A percentile compares a stretch with the other conserved stretches of the same genome.
phyloP scores from a whole-genome alignment of 495 filamentous ascomycete genomes.

The Daldinia caldariorum region DNA sequence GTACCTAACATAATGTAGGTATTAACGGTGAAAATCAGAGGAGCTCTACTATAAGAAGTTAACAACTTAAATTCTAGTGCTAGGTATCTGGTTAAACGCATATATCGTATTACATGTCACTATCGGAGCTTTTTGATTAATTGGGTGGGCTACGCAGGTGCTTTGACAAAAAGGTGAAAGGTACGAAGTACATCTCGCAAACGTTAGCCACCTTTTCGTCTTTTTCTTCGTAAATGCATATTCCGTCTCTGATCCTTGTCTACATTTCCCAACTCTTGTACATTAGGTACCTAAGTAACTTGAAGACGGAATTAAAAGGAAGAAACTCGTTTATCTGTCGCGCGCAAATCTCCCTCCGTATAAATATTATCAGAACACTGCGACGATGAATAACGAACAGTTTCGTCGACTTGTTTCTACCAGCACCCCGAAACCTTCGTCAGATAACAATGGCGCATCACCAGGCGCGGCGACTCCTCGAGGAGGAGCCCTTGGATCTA shows the following conservation, averaged over 20 bases:
- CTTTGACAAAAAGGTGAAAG: neutral
- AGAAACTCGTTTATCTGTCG: neutral
- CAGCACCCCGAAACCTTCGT: constrained; percentile 52
- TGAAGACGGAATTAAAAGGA: neutral
- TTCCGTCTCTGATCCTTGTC: neutral
- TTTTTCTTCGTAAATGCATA: neutral
- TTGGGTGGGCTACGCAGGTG: no score
- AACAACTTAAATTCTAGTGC: no score
- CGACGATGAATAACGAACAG: constrained; percentile 91
- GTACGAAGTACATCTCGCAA: neutral
- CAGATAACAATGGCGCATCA: constrained; percentile 52
- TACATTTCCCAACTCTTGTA: no score
- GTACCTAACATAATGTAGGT: no score
- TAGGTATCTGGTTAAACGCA: neutral
- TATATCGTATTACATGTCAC: neutral
- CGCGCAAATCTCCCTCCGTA: neutral
- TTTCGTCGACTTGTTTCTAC: constrained; percentile 86
- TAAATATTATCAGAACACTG: neutral
- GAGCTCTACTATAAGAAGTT: neutral
- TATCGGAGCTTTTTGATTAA: no score
- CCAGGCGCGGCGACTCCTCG: constrained; percentile 45
- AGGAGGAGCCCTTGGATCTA: constrained; percentile 65
- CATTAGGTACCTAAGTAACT: no score
- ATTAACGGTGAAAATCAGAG: neutral
- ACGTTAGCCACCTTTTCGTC: neutral